These are phyloP conservation scores for Geotrichum histeridarum DNA, from an alignment of 1,139 yeast species.

Conservation along the genomic window DNA sequence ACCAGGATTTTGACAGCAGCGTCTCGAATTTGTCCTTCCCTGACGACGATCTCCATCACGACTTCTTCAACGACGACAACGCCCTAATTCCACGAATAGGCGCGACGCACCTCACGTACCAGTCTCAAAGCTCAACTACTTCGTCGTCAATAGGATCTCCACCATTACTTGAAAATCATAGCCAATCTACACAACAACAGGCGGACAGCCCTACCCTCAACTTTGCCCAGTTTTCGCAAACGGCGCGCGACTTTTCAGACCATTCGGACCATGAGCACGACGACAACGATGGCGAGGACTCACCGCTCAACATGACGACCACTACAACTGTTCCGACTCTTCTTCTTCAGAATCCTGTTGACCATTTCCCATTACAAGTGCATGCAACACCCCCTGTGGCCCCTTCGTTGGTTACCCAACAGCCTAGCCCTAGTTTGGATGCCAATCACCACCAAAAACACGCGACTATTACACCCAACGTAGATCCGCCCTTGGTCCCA, in stretches of 20 bases:
- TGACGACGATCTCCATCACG: neutral
- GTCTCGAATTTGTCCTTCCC: neutral
- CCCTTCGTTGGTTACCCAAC: neutral
- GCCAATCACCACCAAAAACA: neutral
- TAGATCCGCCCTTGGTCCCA: no score
- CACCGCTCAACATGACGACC: no score
- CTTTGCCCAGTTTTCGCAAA: no score
- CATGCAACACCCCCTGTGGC: no score
- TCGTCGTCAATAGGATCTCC: neutral
- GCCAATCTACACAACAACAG: no score
- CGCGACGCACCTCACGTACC: neutral
- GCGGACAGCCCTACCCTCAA: neutral
- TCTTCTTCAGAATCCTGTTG: no score
- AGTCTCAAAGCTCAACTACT: neutral
- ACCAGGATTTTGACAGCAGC: neutral
- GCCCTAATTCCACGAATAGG: conserved; percentile 1
- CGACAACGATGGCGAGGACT: no score
- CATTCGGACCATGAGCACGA: no score
- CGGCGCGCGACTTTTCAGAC: no score
- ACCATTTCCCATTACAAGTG: no score
- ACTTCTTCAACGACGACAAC: neutral
- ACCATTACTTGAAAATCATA: neutral
- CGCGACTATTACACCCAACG: neutral
- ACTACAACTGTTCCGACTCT: no score
- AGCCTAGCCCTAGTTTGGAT: neutral